A percentile compares a stretch with the other conserved stretches of the same genome.
Conservation (phyloP, 1,284 basidiomycete genomes). For the Bondarzewia mesenterica region DNA sequence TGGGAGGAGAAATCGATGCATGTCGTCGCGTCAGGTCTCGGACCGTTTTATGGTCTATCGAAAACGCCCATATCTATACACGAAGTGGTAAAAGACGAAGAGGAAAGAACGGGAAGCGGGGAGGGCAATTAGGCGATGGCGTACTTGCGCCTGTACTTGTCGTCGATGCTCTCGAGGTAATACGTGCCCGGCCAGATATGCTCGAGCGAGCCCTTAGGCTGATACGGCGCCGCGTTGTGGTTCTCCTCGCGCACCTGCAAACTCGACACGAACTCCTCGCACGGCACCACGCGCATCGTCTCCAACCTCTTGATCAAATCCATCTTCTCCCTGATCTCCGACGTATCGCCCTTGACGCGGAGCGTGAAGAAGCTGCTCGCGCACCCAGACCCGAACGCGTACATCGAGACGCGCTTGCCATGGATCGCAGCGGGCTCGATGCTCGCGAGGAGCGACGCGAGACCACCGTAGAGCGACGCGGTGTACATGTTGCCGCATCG, state of each 20-base stretch:
- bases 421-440: slow-evolving; percentile 59
- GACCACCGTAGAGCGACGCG: slow-evolving; percentile 91
- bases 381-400: slow-evolving; percentile 91
- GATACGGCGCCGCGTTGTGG: slow-evolving; percentile 87
- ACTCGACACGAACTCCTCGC: slow-evolving; percentile 77
- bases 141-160: slow-evolving; percentile 91
- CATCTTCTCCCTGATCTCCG: slow-evolving; percentile 73
- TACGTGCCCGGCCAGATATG: slow-evolving; percentile 93
- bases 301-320: slow-evolving; percentile 74
- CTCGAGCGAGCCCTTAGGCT: slow-evolving; percentile 79
- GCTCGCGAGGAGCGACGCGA: slow-evolving; percentile 74
- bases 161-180: slow-evolving; percentile 91
- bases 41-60: too few species aligned
- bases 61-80: too few species aligned
- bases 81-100: not conserved
- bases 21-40: too few species aligned
- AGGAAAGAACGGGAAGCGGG: not conserved
- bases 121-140: slow-evolving; percentile 5
- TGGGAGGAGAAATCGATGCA: too few species aligned
- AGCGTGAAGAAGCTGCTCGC: slow-evolving; percentile 89
- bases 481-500: slow-evolving; percentile 99
- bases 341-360: slow-evolving; percentile 79
- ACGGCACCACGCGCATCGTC: slow-evolving; percentile 86
- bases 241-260: slow-evolving; percentile 89
- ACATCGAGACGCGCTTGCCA: slow-evolving; percentile 84